Evolutionary conservation across 768 basidiomycete genomes (phyloP).

Genomic region (Trametes sanguinea): DNA sequence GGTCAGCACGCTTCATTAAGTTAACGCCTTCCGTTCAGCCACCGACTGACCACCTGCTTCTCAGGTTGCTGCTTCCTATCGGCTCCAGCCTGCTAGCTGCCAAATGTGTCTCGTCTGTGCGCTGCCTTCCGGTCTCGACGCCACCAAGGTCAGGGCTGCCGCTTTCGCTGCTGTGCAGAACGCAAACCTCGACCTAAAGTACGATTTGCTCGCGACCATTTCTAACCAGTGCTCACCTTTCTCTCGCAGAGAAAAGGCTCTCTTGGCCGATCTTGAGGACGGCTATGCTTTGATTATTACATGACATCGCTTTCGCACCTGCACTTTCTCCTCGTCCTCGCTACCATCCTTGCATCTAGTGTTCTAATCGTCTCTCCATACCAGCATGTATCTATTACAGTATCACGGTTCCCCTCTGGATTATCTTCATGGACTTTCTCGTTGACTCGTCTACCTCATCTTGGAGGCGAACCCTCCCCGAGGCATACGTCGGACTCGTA

Average conservation of each 20-base stretch:
- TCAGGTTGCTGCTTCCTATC: slow-evolving; percentile 65
- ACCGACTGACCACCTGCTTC: slow-evolving; percentile 6
- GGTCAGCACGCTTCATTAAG: slow-evolving; percentile 37
- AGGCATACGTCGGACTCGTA: neutral
- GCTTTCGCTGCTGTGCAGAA: slow-evolving; percentile 49
- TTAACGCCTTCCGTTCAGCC: neutral
- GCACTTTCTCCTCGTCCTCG: slow-evolving; percentile 6
- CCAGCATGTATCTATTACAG: slow-evolving; percentile 23
- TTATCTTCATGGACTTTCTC: slow-evolving; percentile 11
- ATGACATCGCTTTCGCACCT: slow-evolving; percentile 32
- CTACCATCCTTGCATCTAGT: slow-evolving; percentile 10
- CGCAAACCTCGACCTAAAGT: slow-evolving; percentile 46
- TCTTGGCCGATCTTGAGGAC: slow-evolving; percentile 52
- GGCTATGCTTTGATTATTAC: slow-evolving; percentile 60
- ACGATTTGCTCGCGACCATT: slow-evolving; percentile 11
- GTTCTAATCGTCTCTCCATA: slow-evolving; percentile 4
- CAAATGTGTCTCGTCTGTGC: slow-evolving; percentile 61
- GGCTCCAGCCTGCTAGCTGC: slow-evolving; percentile 60
- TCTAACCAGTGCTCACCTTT: neutral
- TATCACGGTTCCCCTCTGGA: slow-evolving; percentile 13
- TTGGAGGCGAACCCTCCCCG: neutral
- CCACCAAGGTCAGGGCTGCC: slow-evolving; percentile 43
- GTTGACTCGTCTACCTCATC: neutral
- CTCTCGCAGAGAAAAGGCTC: slow-evolving; percentile 46
- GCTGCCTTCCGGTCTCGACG: slow-evolving; percentile 45